Evolutionary conservation across 352 stramenopile genomes (phyloP).

Genomic region (Hyaloperonospora brassicae): DNA sequence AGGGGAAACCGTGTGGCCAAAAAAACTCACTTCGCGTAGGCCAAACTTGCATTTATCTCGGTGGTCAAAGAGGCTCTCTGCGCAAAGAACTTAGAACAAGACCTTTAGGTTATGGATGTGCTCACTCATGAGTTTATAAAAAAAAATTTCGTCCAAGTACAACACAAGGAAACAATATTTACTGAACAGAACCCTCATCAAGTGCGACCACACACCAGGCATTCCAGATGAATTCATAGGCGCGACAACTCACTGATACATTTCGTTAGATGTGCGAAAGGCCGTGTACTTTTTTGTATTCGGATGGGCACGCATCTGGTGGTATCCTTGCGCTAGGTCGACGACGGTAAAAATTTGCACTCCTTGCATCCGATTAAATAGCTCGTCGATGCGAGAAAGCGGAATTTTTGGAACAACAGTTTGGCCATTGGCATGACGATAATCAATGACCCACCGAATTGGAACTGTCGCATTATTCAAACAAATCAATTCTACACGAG

Average conservation of each 20-base stretch:
- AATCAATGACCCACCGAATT: neutral
- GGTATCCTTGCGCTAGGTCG: slow-evolving; percentile 25
- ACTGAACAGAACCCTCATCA: slow-evolving; percentile 28
- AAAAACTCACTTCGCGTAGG: slow-evolving; percentile 12
- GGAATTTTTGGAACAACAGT: neutral
- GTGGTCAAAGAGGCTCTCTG: slow-evolving; percentile 18
- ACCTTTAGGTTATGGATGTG: slow-evolving; percentile 16
- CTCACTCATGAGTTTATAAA: slow-evolving; percentile 8
- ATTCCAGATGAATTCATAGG: slow-evolving; percentile 32
- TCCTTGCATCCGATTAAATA: slow-evolving; percentile 9
- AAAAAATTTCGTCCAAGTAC: slow-evolving; percentile 30
- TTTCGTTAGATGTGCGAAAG: slow-evolving; percentile 14
- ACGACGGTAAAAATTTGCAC: slow-evolving; percentile 12
- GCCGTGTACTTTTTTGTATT: slow-evolving; percentile 1
- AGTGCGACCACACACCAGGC: slow-evolving; percentile 12
- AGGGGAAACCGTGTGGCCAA: slow-evolving; percentile 18
- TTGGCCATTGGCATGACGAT: neutral
- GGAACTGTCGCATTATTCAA: neutral
- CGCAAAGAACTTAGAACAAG: slow-evolving; percentile 19
- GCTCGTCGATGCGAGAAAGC: neutral
- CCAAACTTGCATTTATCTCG: slow-evolving; percentile 22
- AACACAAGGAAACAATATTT: slow-evolving; percentile 19
- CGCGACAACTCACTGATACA: slow-evolving; percentile 30
- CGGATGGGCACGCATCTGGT: slow-evolving; percentile 14
- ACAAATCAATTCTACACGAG: neutral